Percentiles rank a stretch among this genome's conserved stretches.
Evolutionary conservation across 2,329 filamentous ascomycete genomes (phyloP).

Genomic region (Xylaria multiplex): DNA sequence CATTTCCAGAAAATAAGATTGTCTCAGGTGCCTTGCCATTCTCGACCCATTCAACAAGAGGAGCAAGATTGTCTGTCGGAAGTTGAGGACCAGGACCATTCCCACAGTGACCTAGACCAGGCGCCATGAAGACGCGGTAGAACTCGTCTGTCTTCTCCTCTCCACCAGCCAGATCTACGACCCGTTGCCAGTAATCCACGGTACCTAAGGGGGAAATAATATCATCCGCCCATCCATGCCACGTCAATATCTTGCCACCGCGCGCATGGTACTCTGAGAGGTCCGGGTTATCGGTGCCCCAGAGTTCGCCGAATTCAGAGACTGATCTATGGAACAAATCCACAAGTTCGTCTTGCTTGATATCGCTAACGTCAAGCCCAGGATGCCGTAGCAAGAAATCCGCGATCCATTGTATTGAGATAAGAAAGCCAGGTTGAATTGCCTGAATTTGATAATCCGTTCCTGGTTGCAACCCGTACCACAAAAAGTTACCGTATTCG

Average conservation of each 20-base stretch:
- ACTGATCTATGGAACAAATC: conserved; percentile 38
- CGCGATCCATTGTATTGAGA: conserved; percentile 39
- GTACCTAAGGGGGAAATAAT: conserved; percentile 49
- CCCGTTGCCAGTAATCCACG: conserved; percentile 49
- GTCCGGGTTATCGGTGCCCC: conserved; percentile 46
- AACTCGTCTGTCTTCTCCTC: conserved; percentile 54
- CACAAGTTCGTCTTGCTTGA: conserved; percentile 46
- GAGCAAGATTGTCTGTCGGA: conserved; percentile 31
- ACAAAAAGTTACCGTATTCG: conserved; percentile 33
- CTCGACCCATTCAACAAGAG: conserved; percentile 43
- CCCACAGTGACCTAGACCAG: conserved; percentile 62
- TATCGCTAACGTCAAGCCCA: conserved; percentile 43
- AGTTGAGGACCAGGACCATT: conserved; percentile 53
- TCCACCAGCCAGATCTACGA: conserved; percentile 37
- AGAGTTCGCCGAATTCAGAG: conserved; percentile 39
- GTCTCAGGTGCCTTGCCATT: conserved; percentile 40
- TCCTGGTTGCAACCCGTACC: conserved; percentile 37
- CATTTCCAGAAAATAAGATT: conserved; percentile 34
- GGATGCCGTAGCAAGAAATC: conserved; percentile 45
- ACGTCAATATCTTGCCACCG: conserved; percentile 56
- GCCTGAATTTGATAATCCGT: conserved; percentile 24
- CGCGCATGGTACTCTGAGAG: conserved; percentile 45
- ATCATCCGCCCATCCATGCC: conserved; percentile 55
- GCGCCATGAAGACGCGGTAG: conserved; percentile 62
- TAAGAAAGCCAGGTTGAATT: conserved; percentile 34